These are phyloP conservation scores for Volutella citrinella DNA, from an alignment of 2,329 filamentous ascomycete species.

Conservation along the genomic window DNA sequence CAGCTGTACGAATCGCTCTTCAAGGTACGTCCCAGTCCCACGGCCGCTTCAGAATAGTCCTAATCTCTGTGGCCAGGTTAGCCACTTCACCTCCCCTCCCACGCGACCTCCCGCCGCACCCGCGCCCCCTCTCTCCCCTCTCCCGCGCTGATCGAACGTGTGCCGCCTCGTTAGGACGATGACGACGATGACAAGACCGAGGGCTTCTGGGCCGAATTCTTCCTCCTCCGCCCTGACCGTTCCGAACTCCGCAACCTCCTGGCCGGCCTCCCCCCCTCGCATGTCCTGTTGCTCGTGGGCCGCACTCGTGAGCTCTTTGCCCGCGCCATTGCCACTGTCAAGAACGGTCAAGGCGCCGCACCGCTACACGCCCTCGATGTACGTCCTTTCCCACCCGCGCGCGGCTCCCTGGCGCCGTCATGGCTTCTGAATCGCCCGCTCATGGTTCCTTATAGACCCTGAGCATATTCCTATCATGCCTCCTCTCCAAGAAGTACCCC, in stretches of 20 bases:
- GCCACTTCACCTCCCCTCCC: slow-evolving; percentile 7
- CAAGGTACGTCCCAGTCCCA: slow-evolving; percentile 62
- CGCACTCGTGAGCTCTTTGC: slow-evolving; percentile 77
- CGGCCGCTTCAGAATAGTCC: too few relatives aligned
- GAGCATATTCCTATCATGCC: slow-evolving; percentile 77
- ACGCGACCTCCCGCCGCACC: slow-evolving; percentile 6
- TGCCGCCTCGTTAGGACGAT: slow-evolving; percentile 48
- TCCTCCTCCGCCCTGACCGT: slow-evolving; percentile 80
- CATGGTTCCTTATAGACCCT: too few relatives aligned
- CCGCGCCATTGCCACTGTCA: slow-evolving; percentile 67
- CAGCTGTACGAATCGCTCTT: slow-evolving; percentile 85
- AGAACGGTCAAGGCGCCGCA: slow-evolving; percentile 55
- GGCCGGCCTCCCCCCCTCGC: slow-evolving; percentile 66
- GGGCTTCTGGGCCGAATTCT: slow-evolving; percentile 96
- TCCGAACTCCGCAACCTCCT: slow-evolving; percentile 66
- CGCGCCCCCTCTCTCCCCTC: slow-evolving; percentile 12
- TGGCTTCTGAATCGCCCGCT: too few relatives aligned
- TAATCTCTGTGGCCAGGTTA: too few relatives aligned
- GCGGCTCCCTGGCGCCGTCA: slow-evolving; percentile 33
- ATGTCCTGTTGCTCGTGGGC: slow-evolving; percentile 73
- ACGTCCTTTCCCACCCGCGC: slow-evolving; percentile 29
- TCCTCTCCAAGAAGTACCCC: slow-evolving; percentile 86
- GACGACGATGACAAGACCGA: slow-evolving; percentile 71
- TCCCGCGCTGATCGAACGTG: slow-evolving; percentile 27
- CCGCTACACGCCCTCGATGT: slow-evolving; percentile 86